These are phyloP conservation scores for Platismatia glauca DNA, from an alignment of 495 filamentous ascomycete genomes.

Conservation along the genomic window DNA sequence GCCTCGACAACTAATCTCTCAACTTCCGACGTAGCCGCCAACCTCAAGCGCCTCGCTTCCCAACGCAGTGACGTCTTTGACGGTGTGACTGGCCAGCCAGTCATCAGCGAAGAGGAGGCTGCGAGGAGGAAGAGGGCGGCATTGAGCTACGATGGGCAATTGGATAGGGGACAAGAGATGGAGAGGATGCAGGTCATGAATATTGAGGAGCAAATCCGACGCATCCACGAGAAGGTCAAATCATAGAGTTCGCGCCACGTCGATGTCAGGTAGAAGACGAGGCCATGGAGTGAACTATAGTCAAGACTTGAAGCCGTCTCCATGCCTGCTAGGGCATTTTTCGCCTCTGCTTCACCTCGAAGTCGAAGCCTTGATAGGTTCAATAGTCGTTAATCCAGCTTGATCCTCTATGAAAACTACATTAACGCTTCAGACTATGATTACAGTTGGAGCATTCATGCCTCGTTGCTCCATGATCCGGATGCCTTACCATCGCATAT, in stretches of 20 bases:
- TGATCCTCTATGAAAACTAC: conserved; percentile 8
- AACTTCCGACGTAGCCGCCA: conserved; percentile 80
- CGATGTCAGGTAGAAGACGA: not conserved
- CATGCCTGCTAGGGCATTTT: not conserved
- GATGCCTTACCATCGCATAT: conserved; percentile 2
- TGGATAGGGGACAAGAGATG: conserved; percentile 26
- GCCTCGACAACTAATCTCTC: conserved; percentile 80
- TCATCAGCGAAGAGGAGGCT: conserved; percentile 61
- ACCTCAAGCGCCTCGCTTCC: conserved; percentile 92
- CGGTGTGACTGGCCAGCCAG: conserved; percentile 51
- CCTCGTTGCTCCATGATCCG: conserved; percentile 11
- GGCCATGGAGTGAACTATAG: not conserved
- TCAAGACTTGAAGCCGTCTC: not conserved
- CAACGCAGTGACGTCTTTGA: conserved; percentile 92
- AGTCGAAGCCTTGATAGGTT: not conserved
- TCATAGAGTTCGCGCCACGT: conserved; percentile 6
- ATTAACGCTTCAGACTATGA: conserved; percentile 7
- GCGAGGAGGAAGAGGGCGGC: conserved; percentile 67
- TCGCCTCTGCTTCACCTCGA: not conserved
- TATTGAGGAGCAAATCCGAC: conserved; percentile 39
- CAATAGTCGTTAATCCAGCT: not conserved
- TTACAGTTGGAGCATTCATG: conserved; percentile 13
- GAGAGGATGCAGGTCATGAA: conserved; percentile 25
- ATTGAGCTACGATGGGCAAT: conserved; percentile 51
- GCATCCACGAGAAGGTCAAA: conserved; percentile 38